These are phyloP conservation scores for Linum lewisii DNA, from an alignment of 345 rosid species.

Conservation along the genomic window DNA sequence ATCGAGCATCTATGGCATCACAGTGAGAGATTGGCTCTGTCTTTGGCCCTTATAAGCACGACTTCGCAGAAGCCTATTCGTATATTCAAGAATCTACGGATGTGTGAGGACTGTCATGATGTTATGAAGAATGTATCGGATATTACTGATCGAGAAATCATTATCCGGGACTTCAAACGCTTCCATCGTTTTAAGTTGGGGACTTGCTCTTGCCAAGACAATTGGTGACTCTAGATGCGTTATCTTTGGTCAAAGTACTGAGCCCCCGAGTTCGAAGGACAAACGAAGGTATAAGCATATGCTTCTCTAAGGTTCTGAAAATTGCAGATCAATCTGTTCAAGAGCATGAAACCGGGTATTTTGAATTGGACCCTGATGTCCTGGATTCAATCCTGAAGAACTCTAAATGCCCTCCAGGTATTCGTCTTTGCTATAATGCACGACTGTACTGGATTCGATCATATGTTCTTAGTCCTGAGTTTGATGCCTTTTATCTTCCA, in stretches of 20 bases:
- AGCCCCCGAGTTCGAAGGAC: conserved; percentile 99
- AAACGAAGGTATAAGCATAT: conserved; percentile 59
- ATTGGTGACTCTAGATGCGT: conserved; percentile 14
- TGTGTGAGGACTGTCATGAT: conserved; percentile 22
- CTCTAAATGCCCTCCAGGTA: conserved; percentile 96
- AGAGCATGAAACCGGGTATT: conserved; percentile 83
- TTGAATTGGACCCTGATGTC: conserved; percentile 94
- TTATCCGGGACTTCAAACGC: conserved; percentile 20
- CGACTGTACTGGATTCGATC: too few relatives aligned
- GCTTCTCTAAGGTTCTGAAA: conserved; percentile 33
- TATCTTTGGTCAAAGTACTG: too few relatives aligned
- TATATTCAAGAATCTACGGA: conserved; percentile 18
- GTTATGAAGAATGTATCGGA: conserved; percentile 16
- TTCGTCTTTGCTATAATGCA: conserved; percentile 10
- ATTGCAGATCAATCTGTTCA: conserved; percentile 92
- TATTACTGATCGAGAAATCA: conserved; percentile 13
- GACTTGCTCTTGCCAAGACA: conserved; percentile 19
- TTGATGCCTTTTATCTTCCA: too few relatives aligned
- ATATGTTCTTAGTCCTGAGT: too few relatives aligned
- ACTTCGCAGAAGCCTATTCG: conserved; percentile 11
- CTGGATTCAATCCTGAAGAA: conserved; percentile 83
- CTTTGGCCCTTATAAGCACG: conserved; percentile 17
- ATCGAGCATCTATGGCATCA: conserved; percentile 13
- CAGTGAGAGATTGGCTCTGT: conserved; percentile 22
- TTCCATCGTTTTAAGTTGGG: conserved; percentile 21